These are phyloP conservation scores for Mimosa pudica DNA, from an alignment of 306 rosid species.

Conservation along the genomic window DNA sequence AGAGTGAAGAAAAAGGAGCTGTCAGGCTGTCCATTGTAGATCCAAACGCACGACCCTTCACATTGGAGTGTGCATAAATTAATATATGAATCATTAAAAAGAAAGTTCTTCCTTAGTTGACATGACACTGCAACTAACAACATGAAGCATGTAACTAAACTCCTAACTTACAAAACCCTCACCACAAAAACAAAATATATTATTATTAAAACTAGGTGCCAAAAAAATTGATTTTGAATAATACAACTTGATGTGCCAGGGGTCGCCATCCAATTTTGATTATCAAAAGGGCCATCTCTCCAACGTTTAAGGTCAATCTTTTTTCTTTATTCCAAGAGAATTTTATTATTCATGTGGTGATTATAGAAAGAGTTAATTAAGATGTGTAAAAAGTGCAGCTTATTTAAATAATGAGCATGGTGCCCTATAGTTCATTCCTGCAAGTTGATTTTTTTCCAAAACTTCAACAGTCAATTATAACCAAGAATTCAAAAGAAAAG, in stretches of 20 bases:
- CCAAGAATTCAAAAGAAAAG: neutral
- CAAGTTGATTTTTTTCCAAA: neutral
- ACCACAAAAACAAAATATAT: constrained; percentile 5
- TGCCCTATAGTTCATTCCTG: neutral
- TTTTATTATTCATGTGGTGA: neutral
- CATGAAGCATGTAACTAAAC: constrained; percentile 33
- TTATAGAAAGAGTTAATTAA: neutral
- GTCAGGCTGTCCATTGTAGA: constrained; percentile 36
- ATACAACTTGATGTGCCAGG: neutral
- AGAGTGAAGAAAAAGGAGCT: constrained; percentile 32
- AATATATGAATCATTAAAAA: constrained; percentile 27
- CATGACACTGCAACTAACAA: constrained; percentile 41
- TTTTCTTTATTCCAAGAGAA: neutral
- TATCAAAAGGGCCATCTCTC: neutral
- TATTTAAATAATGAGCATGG: neutral
- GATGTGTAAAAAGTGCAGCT: neutral
- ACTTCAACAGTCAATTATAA: neutral
- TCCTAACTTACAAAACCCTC: constrained; percentile 8
- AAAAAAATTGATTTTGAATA: neutral
- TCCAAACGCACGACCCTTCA: constrained; percentile 49
- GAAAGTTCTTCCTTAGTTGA: neutral
- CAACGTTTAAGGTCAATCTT: neutral
- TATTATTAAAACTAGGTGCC: neutral
- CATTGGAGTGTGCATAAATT: constrained; percentile 31
- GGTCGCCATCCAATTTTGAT: constrained; percentile 3